phyloP scores from a whole-genome alignment of 306 rosid genomes.

The Citrullus mucosospermus region DNA sequence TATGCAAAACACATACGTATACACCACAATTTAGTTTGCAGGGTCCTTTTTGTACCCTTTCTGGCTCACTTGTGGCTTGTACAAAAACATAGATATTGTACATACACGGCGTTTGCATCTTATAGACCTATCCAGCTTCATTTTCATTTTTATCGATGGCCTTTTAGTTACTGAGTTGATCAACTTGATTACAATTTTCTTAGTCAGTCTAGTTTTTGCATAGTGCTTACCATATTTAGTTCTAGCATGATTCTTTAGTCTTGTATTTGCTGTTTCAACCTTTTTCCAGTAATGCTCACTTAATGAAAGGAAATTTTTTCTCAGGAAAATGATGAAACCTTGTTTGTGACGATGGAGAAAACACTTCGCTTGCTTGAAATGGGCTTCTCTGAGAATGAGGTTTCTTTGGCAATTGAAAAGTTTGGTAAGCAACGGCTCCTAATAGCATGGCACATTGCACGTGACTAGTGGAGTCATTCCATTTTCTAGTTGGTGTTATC shows the following conservation, averaged over 20 bases:
- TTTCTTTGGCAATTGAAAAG: slow-evolving; percentile 72
- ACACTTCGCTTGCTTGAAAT: slow-evolving; percentile 77
- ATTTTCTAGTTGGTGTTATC: background rate
- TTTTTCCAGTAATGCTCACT: too few relatives aligned
- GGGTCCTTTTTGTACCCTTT: background rate
- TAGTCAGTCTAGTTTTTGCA: background rate
- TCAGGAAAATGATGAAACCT: slow-evolving; percentile 50
- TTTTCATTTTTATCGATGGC: background rate
- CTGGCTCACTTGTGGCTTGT: background rate
- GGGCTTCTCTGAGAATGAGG: slow-evolving; percentile 89
- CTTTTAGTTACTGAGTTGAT: background rate
- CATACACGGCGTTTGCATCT: background rate
- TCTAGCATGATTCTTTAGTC: background rate
- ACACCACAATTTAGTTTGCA: too few relatives aligned
- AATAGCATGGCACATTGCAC: background rate
- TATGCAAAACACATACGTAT: too few relatives aligned
- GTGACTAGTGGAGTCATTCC: background rate
- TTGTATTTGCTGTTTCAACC: background rate
- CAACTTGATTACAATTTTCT: background rate
- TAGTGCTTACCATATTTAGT: background rate
- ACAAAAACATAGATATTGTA: background rate
- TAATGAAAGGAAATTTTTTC: background rate
- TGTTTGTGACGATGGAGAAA: slow-evolving; percentile 83
- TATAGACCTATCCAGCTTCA: background rate
- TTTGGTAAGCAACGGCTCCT: slow-evolving; percentile 41